These are phyloP conservation scores for Cryptosporidium tyzzeri DNA, from an alignment of 169 alveolate species.

Conservation along the genomic window DNA sequence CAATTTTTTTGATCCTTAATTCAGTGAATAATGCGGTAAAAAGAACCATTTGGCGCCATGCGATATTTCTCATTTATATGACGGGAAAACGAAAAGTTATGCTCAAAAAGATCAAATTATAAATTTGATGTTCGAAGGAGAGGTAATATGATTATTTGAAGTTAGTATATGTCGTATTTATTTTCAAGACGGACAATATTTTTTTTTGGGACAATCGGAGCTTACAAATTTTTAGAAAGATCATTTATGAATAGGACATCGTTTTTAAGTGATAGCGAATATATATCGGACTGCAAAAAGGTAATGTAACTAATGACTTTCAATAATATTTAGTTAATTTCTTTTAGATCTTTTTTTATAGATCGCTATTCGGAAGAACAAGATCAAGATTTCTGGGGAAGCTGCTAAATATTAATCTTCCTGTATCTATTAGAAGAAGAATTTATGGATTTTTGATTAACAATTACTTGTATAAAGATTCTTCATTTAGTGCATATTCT, in stretches of 20 bases:
- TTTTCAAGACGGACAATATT: background rate
- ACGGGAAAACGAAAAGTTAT: background rate
- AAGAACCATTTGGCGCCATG: background rate
- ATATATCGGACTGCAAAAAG: conserved; percentile 39
- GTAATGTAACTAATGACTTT: background rate
- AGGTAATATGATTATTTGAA: background rate
- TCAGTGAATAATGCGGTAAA: background rate
- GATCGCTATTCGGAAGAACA: conserved; percentile 49
- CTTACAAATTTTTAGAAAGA: conserved; percentile 31
- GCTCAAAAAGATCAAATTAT: background rate
- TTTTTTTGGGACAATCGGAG: conserved; percentile 21
- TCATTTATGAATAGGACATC: conserved; percentile 35
- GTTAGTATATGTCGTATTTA: background rate
- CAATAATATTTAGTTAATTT: background rate
- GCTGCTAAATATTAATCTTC: conserved; percentile 28
- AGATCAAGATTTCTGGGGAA: conserved; percentile 55
- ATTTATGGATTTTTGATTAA: conserved; percentile 38
- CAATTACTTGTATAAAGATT: conserved; percentile 3
- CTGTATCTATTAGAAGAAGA: conserved; percentile 28
- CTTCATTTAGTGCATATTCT: background rate
- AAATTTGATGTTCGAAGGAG: background rate
- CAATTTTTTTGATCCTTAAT: no score
- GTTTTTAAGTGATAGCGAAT: background rate
- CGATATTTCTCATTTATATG: background rate
- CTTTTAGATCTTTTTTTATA: conserved; percentile 43